Base-by-base conservation (phyloP, 176 grass and related monocot genomes). In the Musa acuminata region DNA sequence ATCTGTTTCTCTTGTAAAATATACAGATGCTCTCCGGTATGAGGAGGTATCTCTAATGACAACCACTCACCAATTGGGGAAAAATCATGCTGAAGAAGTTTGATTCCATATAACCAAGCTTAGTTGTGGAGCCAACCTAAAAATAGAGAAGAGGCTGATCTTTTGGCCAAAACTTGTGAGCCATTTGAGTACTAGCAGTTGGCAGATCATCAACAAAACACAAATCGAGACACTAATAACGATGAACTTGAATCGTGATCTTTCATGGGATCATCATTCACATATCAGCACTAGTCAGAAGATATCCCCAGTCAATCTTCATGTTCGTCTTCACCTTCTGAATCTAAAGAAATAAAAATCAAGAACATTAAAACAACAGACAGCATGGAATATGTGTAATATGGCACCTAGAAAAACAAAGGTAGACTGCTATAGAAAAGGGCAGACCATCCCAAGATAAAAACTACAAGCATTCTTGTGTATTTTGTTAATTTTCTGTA, bases 291-390 rank as follows among this genome's bases (percentile, higher is more conserved):
- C 11, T 12, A 65, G 62, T 25, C 9, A 27, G n/a, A 13, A 65
- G 21, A 27, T 27, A 26, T 65, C 11, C 23, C 7, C 21, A 27
- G 25, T 86, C 66, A 88, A 86, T 95, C 81, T 72, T 82, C 83
- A 76, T 86, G 85, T 62, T 95, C 82, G 64, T 90, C 83, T 78
- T 86, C 80, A 65, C 55, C 85, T 90, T 90, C 83, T 64, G 78
- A 95, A 90, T 90, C 79, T 86, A 59, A 54, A 84, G 2, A 73
- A 65, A 64, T 52, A 75, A 60, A 64, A 84, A 25, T 74, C 13
- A 73, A 80, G 73, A 72, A 68, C 53, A 62, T 82, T 55, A 55
- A 50, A 73, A 82, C 49, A 16, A 59, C 64, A 73, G 26, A 35
- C 67, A 7, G 12, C 0, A 71, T 71, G 89, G 81, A 71, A 14